Conservation (phyloP, 2,329 filamentous ascomycete species). For the Botrytis fragariae region DNA sequence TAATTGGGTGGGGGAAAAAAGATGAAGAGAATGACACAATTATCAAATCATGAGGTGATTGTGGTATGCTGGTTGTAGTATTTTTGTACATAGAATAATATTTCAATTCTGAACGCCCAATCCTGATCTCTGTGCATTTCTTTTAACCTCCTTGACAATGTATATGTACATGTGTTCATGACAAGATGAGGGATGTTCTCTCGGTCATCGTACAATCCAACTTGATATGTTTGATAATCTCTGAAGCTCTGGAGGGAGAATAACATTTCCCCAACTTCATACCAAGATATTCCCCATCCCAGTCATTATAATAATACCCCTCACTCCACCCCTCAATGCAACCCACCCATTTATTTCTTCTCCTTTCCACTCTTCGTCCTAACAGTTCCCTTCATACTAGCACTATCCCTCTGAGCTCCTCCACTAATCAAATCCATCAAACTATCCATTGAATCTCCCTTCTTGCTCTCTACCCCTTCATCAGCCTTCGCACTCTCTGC, state of each 20-base stretch:
- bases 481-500: slow-evolving; percentile 40
- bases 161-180: not conserved
- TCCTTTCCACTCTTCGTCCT: slow-evolving; percentile 29
- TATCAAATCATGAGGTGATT: slow-evolving; percentile 7
- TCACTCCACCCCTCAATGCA: slow-evolving; percentile 36
- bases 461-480: slow-evolving; percentile 23
- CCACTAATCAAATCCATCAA: slow-evolving; percentile 56
- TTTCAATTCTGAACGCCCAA: slow-evolving; percentile 22
- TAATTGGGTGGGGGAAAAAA: not conserved
- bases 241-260: not conserved
- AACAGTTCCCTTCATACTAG: slow-evolving; percentile 34
- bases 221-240: not conserved
- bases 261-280: not conserved
- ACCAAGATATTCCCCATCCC: not conserved
- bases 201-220: slow-evolving; percentile 3
- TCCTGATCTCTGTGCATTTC: not conserved
- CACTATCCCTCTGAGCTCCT: slow-evolving; percentile 21
- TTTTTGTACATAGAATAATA: slow-evolving; percentile 38
- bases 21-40: slow-evolving; percentile 15
- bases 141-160: not conserved
- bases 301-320: slow-evolving; percentile 3
- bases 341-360: slow-evolving; percentile 39
- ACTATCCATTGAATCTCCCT: slow-evolving; percentile 45
- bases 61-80: slow-evolving; percentile 18
- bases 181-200: not conserved